Percentiles rank a stretch among this genome's conserved stretches.
phyloP scores from a whole-genome alignment of 2,329 filamentous ascomycete species.

The Colletotrichum tofieldiae region DNA sequence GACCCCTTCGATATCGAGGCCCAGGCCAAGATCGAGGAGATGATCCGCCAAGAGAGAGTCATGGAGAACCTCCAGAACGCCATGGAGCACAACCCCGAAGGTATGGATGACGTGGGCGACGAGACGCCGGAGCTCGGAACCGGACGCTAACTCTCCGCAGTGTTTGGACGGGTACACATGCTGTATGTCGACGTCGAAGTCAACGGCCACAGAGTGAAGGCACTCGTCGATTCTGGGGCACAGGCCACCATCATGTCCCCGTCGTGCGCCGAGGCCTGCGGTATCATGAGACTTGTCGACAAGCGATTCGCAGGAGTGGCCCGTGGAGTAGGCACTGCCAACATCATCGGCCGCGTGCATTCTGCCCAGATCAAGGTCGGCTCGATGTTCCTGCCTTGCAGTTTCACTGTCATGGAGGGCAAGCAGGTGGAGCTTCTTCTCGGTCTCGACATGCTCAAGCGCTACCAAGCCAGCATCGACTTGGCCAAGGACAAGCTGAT shows the following conservation, averaged over 20 bases:
- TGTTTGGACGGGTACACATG: slow-evolving; percentile 95
- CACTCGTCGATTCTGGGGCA: slow-evolving; percentile 96
- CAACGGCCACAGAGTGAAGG: slow-evolving; percentile 93
- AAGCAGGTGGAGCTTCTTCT: slow-evolving; percentile 95
- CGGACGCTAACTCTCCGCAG: slow-evolving; percentile 61
- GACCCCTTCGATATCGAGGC: slow-evolving; percentile 96
- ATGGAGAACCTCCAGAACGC: slow-evolving; percentile 97
- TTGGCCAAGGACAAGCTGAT: slow-evolving; percentile 86
- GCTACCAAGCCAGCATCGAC: slow-evolving; percentile 94
- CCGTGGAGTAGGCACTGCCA: slow-evolving; percentile 93
- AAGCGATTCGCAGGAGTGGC: slow-evolving; percentile 93
- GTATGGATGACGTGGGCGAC: slow-evolving; percentile 67
- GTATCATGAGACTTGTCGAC: slow-evolving; percentile 97
- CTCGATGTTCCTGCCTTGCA: slow-evolving; percentile 87
- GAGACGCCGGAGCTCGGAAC: neutral
- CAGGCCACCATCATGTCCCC: slow-evolving; percentile 99
- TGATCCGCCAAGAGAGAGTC: slow-evolving; percentile 94
- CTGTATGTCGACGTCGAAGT: slow-evolving; percentile 97
- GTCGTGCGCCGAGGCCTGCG: slow-evolving; percentile 89
- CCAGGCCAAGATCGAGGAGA: slow-evolving; percentile 94
- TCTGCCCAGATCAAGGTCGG: slow-evolving; percentile 96
- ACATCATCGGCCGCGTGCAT: slow-evolving; percentile 95
- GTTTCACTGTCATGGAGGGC: slow-evolving; percentile 99
- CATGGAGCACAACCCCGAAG: slow-evolving; percentile 97
- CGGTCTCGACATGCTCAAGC: slow-evolving; percentile 96